Conservation (phyloP, 2,329 filamentous ascomycete genomes). For the Didymella exigua region DNA sequence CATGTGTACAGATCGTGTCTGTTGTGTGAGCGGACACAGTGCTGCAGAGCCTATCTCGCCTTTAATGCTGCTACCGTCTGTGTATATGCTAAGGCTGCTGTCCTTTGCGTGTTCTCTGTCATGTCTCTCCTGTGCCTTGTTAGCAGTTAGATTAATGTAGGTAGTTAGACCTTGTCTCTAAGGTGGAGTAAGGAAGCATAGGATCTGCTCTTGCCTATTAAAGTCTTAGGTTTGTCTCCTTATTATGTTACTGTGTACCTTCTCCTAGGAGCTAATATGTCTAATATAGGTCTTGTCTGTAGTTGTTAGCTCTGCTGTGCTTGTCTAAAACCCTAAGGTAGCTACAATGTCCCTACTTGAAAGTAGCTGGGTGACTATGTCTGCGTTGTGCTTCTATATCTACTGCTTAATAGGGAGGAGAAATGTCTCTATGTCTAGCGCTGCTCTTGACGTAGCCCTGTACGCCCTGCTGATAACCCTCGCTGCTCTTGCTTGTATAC, state of each 20-base stretch:
- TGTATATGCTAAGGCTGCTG: conserved; percentile 28
- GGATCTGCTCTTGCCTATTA: conserved; percentile 20
- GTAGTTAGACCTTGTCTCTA: conserved; percentile 16
- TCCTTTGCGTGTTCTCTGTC: conserved; percentile 17
- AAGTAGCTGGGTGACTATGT: conserved; percentile 13
- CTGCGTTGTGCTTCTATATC: conserved; percentile 23
- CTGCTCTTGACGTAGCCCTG: conserved; percentile 25
- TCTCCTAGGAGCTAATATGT: not conserved
- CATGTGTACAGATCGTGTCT: conserved; percentile 19
- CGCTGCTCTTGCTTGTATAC: conserved; percentile 26
- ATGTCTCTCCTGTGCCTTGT: conserved; percentile 20
- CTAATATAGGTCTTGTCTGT: not conserved
- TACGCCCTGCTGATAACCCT: not conserved
- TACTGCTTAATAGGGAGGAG: conserved; percentile 21
- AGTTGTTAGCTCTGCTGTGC: not conserved
- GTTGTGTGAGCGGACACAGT: conserved; percentile 20
- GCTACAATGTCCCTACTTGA: not conserved
- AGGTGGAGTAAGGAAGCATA: conserved; percentile 18
- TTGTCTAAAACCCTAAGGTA: not conserved
- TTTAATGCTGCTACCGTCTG: conserved; percentile 27
- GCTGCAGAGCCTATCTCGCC: conserved; percentile 20
- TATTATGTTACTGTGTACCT: not conserved
- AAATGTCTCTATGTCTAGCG: conserved; percentile 26
- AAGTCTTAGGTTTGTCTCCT: conserved; percentile 2
- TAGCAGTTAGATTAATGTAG: conserved; percentile 18